These are phyloP conservation scores for Yamadazyma sp. DNA, from an alignment of 805 yeast genomes.

Conservation along the genomic window DNA sequence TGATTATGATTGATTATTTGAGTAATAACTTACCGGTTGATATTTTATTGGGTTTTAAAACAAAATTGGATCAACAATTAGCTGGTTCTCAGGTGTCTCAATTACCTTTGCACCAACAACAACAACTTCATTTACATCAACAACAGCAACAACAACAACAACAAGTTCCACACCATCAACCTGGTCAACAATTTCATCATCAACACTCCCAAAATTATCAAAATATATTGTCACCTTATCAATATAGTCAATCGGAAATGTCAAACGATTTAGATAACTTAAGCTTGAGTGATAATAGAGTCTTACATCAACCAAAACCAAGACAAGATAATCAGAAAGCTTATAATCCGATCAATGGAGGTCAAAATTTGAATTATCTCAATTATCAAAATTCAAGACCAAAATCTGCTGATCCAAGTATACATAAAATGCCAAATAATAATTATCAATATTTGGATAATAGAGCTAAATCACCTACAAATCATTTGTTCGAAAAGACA, in stretches of 20 bases:
- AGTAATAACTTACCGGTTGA: slow-evolving; percentile 51
- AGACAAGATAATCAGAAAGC: slow-evolving; percentile 27
- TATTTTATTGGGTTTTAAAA: slow-evolving; percentile 46
- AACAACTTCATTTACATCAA: slow-evolving; percentile 9
- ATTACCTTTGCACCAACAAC: background rate
- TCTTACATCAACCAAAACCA: slow-evolving; percentile 40
- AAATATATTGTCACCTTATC: slow-evolving; percentile 2
- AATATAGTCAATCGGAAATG: slow-evolving; percentile 1
- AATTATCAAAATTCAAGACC: slow-evolving; percentile 29
- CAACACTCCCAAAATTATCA: slow-evolving; percentile 3
- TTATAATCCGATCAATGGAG: background rate
- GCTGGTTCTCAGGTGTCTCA: slow-evolving; percentile 2
- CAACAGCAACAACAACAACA: background rate
- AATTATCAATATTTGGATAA: slow-evolving; percentile 23
- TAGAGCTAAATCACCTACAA: slow-evolving; percentile 38
- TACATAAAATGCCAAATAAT: slow-evolving; percentile 5
- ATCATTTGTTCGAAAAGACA: slow-evolving; percentile 43
- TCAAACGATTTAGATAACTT: slow-evolving; percentile 12
- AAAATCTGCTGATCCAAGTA: slow-evolving; percentile 43
- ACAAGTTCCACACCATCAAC: background rate
- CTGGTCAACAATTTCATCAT: slow-evolving; percentile 6
- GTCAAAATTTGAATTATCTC: slow-evolving; percentile 5
- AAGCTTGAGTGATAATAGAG: slow-evolving; percentile 12
- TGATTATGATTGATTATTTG: slow-evolving; percentile 53
- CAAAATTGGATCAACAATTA: slow-evolving; percentile 43